phyloP scores from a whole-genome alignment of 2,329 filamentous ascomycete species.

The Aspergillus quadrilineatus region DNA sequence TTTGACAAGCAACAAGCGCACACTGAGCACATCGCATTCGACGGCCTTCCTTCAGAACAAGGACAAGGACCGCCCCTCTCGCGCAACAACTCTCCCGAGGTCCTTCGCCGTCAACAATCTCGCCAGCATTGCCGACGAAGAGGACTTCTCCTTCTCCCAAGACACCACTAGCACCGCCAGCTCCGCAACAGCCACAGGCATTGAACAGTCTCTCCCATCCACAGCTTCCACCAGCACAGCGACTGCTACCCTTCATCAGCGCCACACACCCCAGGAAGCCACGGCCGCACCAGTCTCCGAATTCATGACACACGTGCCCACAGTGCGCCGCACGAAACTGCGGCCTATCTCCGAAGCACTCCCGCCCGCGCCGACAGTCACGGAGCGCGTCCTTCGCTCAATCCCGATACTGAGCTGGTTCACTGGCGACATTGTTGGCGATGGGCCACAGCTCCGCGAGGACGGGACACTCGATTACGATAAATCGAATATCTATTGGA shows the following conservation, averaged over 20 bases:
- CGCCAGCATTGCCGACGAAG: slow-evolving; percentile 29
- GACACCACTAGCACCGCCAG: slow-evolving; percentile 42
- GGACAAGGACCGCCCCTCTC: slow-evolving; percentile 25
- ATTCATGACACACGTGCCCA: slow-evolving; percentile 61
- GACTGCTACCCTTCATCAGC: slow-evolving; percentile 20
- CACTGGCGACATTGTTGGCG: slow-evolving; percentile 54
- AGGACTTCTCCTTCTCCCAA: slow-evolving; percentile 33
- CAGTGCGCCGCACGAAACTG: slow-evolving; percentile 63
- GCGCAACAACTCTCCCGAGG: slow-evolving; percentile 40
- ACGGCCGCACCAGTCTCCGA: slow-evolving; percentile 40
- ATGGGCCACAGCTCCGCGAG: slow-evolving; percentile 46
- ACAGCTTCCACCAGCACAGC: slow-evolving; percentile 6
- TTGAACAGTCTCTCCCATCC: slow-evolving; percentile 24
- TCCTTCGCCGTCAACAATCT: slow-evolving; percentile 43
- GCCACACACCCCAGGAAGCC: slow-evolving; percentile 26
- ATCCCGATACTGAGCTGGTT: slow-evolving; percentile 73
- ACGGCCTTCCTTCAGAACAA: slow-evolving; percentile 34
- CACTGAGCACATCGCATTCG: slow-evolving; percentile 38
- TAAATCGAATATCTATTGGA: slow-evolving; percentile 60
- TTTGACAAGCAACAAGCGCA: slow-evolving; percentile 32
- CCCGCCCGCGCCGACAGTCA: slow-evolving; percentile 64
- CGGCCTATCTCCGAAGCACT: slow-evolving; percentile 70
- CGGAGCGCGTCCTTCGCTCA: slow-evolving; percentile 62
- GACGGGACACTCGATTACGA: slow-evolving; percentile 66
- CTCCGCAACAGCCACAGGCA: slow-evolving; percentile 40